Evolutionary conservation across 1,139 yeast genomes (phyloP), one percentile per base, ranked within the genome.

Genomic region (Geotrichum bryndzae): DNA sequence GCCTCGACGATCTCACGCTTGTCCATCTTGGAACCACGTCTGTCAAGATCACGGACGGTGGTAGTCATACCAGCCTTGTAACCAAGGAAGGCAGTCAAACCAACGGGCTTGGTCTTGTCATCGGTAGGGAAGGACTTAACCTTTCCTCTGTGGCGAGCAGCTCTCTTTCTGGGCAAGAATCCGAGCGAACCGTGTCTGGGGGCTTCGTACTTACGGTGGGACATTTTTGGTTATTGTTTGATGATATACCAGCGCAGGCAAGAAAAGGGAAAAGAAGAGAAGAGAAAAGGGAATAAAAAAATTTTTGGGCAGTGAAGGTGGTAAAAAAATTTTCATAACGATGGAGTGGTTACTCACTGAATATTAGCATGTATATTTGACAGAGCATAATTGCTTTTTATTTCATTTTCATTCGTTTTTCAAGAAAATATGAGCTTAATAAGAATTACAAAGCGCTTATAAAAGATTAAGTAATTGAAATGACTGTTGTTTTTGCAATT

Each of bases 21-120:
- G 97, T 94, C 97, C 97, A 92, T 91, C 88, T 94, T 94, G 80
- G 99, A 94, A 80, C 99, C 99, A 83, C 99, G 99, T 85, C 98
- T 90, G 91, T 94, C 98, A 80, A 94, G 88, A 85, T 94, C 99
- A 86, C 99, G 92, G 78, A 94, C 99, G 76, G 91, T 90, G 83
- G 99, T 94, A 84, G 99, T 88, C 99, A 94, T 94, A 90, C 99
- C 99, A 74, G 99, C 99, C 87, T 94, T 92, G 89, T 87, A 87
- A 84, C 99, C 99, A 77, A 94, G 87, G 95, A 94, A 94, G 74
- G 99, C 97, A 74, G 99, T 94, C 82, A 95, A 86, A 80, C 96
- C 96, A 77, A 92, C 97, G 77, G 99, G 96, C 88, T 94, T 94
- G 74, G 96, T 81, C 84, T 89, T 87, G 81, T 90, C 96, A 81